Percentiles rank a stretch among this genome's conserved stretches.
Conservation (phyloP, 345 rosid genomes). For the Trapa bicornis region DNA sequence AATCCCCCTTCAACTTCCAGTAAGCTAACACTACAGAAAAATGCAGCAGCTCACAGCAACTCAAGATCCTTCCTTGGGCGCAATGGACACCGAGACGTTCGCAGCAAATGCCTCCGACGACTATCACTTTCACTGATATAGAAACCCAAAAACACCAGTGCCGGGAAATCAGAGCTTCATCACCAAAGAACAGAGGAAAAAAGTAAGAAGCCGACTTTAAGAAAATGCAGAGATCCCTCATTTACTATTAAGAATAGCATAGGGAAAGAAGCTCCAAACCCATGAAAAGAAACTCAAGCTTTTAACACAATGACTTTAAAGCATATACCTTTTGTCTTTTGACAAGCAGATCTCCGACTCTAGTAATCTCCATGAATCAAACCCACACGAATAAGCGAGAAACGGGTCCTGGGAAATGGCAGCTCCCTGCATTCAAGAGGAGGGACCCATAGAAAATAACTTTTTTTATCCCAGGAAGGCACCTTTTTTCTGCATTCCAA, state of each 20-base stretch:
- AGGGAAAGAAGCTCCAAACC: not conserved
- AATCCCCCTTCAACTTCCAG: not conserved
- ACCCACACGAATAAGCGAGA: conserved; percentile 10
- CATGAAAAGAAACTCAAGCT: not conserved
- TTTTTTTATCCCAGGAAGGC: conserved; percentile 14
- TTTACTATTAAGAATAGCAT: not conserved
- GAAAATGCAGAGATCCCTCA: conserved; percentile 3
- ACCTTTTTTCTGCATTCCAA: not conserved
- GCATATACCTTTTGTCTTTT: conserved; percentile 20
- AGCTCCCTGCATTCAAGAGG: conserved; percentile 13
- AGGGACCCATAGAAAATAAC: conserved; percentile 20
- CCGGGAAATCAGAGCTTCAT: not conserved
- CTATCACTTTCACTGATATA: not conserved
- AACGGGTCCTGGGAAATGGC: conserved; percentile 10
- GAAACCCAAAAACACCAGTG: no score
- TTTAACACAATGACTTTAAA: not conserved
- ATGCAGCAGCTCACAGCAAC: not conserved
- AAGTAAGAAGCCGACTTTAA: not conserved
- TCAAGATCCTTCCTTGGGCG: not conserved
- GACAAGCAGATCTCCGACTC: conserved; percentile 14
- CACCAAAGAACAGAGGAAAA: not conserved
- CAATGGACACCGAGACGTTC: not conserved
- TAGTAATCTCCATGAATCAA: conserved; percentile 8
- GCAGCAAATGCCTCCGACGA: not conserved
- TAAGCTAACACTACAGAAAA: not conserved